phyloP scores from a whole-genome alignment of 208 protist genomes.

The Acanthamoeba sp. region DNA sequence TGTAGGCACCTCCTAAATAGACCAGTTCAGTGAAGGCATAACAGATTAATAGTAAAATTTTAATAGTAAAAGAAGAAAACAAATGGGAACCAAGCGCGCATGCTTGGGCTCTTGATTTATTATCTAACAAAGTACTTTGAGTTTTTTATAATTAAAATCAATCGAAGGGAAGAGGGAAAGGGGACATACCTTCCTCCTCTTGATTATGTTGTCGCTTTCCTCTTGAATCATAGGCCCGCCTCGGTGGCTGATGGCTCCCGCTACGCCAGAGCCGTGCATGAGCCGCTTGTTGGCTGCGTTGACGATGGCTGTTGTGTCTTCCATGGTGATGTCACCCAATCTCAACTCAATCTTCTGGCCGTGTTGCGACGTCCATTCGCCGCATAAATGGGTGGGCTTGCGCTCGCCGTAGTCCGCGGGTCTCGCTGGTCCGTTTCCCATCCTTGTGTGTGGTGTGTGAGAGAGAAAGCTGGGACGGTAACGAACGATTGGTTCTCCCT shows the following conservation, averaged over 20 bases:
- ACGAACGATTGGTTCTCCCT: too few relatives aligned
- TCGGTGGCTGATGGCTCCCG: conserved; percentile 10
- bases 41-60: too few relatives aligned
- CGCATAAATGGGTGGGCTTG: neutral
- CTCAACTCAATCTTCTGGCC: conserved; percentile 55
- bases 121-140: neutral
- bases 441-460: neutral
- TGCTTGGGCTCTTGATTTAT: neutral
- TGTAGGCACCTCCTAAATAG: conserved; percentile 28
- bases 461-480: too few relatives aligned
- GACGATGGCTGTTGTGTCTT: conserved; percentile 65
- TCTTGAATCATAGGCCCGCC: conserved; percentile 43
- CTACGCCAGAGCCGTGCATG: conserved; percentile 53
- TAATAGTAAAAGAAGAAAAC: neutral
- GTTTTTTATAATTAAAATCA: too few relatives aligned
- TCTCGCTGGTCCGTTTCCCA: conserved; percentile 43
- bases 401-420: conserved; percentile 55
- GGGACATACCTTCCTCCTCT: neutral
- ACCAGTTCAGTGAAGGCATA: neutral
- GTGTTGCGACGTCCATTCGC: neutral
- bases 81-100: too few relatives aligned
- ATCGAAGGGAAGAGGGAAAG: neutral
- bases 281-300: conserved; percentile 64
- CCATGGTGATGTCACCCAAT: conserved; percentile 63
- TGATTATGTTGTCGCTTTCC: conserved; percentile 20